A percentile compares a stretch with the other conserved stretches of the same genome.
Conservation (phyloP, 495 filamentous ascomycete species). For the Astrothelium subdiscretum region DNA sequence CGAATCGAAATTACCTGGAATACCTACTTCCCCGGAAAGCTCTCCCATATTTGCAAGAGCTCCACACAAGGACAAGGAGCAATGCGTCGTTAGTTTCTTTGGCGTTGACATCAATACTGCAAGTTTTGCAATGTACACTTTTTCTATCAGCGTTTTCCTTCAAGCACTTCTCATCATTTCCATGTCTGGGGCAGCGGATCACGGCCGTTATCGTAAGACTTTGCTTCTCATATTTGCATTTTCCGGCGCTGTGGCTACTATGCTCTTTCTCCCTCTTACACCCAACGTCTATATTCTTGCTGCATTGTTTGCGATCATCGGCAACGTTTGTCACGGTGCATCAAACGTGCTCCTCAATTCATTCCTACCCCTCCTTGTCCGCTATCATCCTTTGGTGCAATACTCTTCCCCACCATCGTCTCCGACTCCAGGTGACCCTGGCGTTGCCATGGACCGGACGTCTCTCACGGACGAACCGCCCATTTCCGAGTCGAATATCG, state of each 20-base stretch:
- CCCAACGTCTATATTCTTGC: conserved; percentile 67
- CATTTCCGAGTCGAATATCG: conserved; percentile 8
- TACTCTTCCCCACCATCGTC: conserved; percentile 62
- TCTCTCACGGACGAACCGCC: conserved; percentile 5
- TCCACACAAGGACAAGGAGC: conserved; percentile 27
- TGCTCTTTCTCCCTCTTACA: conserved; percentile 74
- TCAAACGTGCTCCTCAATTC: conserved; percentile 36
- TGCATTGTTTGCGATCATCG: conserved; percentile 70
- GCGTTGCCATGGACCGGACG: not conserved
- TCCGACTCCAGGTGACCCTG: conserved; percentile 34
- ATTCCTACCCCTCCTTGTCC: conserved; percentile 34
- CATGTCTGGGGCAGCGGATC: conserved; percentile 91
- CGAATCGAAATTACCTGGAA: conserved; percentile 37
- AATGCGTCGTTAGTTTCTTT: conserved; percentile 74
- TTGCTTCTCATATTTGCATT: conserved; percentile 76
- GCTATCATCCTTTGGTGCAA: conserved; percentile 29
- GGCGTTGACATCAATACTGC: conserved; percentile 88
- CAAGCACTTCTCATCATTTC: conserved; percentile 87
- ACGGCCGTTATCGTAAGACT: conserved; percentile 83
- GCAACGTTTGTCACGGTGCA: conserved; percentile 61
- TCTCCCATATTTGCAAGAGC: not conserved
- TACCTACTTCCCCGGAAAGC: conserved; percentile 17
- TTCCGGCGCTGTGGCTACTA: conserved; percentile 66
- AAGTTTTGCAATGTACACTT: conserved; percentile 97
- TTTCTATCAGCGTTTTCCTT: conserved; percentile 78